These are phyloP conservation scores for Radiomyces spectabilis DNA, from an alignment of 192 early-diverging fungal genomes.

Conservation along the genomic window DNA sequence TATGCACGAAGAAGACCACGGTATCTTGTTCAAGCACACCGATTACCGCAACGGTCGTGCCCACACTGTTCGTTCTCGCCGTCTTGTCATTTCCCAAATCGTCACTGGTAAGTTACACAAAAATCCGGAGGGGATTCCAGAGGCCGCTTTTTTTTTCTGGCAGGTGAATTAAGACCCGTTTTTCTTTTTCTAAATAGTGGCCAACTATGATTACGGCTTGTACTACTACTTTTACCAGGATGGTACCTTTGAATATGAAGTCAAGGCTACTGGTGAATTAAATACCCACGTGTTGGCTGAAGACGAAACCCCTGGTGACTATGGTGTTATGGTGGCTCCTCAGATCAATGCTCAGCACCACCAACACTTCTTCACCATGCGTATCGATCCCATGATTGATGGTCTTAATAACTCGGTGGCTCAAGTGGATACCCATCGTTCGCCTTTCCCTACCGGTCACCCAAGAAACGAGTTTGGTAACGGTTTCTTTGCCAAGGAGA, in stretches of 20 bases:
- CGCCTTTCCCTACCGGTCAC: slow-evolving; percentile 23
- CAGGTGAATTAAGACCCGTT: neutral
- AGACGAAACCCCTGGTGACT: slow-evolving; percentile 24
- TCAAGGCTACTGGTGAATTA: slow-evolving; percentile 35
- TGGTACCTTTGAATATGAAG: slow-evolving; percentile 33
- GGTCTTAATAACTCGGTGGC: slow-evolving; percentile 26
- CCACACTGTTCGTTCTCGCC: slow-evolving; percentile 26
- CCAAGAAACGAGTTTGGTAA: slow-evolving; percentile 26
- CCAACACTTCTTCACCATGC: slow-evolving; percentile 37
- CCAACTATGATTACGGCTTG: slow-evolving; percentile 34
- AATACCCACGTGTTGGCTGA: slow-evolving; percentile 33
- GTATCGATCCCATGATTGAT: slow-evolving; percentile 36
- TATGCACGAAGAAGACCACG: slow-evolving; percentile 33
- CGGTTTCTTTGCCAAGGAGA: slow-evolving; percentile 16
- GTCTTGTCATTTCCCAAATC: slow-evolving; percentile 31
- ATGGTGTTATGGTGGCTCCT: slow-evolving; percentile 30
- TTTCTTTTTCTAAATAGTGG: slow-evolving; percentile 13
- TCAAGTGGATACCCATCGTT: slow-evolving; percentile 13
- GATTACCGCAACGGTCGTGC: slow-evolving; percentile 29
- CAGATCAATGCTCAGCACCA: slow-evolving; percentile 33
- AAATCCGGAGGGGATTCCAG: neutral
- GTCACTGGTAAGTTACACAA: slow-evolving; percentile 22
- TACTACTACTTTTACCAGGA: slow-evolving; percentile 37
- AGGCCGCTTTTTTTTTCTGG: neutral
- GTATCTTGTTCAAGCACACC: slow-evolving; percentile 32